Evolutionary conservation across 257 asterid species (phyloP).

Genomic region (Solanum tarijense): DNA sequence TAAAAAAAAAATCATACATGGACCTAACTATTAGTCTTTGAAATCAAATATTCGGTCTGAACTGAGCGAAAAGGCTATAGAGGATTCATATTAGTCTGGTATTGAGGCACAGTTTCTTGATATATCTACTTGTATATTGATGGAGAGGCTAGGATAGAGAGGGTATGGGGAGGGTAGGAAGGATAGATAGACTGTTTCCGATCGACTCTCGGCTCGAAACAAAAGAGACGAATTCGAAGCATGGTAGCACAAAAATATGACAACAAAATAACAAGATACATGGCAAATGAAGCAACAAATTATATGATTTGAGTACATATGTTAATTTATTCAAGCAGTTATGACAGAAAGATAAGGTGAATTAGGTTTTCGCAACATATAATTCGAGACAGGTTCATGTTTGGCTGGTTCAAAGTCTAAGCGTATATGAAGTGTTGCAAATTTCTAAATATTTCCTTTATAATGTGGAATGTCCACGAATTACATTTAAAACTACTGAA

Average conservation of each 20-base stretch:
- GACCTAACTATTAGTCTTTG: not conserved
- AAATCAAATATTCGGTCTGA: not conserved
- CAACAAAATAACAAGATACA: not conserved
- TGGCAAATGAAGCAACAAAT: not conserved
- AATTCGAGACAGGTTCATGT: not conserved
- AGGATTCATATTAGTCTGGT: not conserved
- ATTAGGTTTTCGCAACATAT: not conserved
- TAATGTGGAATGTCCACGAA: not conserved
- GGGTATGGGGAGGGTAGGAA: not conserved
- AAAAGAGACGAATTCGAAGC: not conserved
- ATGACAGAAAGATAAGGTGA: not conserved
- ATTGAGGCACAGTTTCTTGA: not conserved
- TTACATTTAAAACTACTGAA: not conserved
- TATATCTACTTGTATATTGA: not conserved
- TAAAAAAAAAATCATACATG: not conserved
- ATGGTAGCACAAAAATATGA: not conserved
- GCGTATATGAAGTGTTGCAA: not conserved
- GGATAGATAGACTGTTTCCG: not conserved
- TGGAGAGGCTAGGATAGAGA: not conserved
- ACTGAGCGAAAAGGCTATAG: not conserved
- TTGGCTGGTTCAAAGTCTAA: not conserved
- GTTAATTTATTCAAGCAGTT: not conserved
- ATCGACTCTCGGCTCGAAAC: not conserved
- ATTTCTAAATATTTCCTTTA: not conserved
- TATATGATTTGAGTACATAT: not conserved